These are phyloP conservation scores for Neckera pumila DNA, from an alignment of 225 moss, liverwort and hornwort genomes.

Conservation along the genomic window DNA sequence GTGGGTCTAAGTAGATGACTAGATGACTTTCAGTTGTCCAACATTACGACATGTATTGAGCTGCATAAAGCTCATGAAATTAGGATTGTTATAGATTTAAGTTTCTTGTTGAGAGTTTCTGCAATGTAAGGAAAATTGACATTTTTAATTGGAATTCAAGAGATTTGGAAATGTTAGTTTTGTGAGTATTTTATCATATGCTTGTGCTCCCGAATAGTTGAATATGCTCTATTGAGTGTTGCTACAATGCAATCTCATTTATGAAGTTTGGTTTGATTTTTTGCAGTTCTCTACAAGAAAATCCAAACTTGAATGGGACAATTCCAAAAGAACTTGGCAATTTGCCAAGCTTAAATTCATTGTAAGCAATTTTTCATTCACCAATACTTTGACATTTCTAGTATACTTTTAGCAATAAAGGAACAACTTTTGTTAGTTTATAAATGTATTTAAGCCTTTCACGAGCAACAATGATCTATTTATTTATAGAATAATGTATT, in stretches of 20 bases:
- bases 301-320: neutral
- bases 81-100: neutral
- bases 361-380: neutral
- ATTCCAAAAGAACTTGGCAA: neutral
- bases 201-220: rapidly evolving
- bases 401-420: neutral
- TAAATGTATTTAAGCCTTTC: neutral
- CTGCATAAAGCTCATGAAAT: rapidly evolving
- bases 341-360: neutral
- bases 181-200: neutral
- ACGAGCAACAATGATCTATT: neutral
- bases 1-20: neutral
- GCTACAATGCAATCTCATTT: neutral
- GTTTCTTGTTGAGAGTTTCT: neutral
- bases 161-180: neutral
- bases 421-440: no score
- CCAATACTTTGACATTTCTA: neutral
- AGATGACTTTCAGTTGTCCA: neutral
- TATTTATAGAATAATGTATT: neutral
- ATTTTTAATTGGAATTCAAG: neutral
- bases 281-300: neutral
- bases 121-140: no score
- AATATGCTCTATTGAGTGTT: neutral
- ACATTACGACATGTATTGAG: neutral
- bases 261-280: neutral